Conservation (phyloP, 2,329 filamentous ascomycete species). For the Colletotrichum sp. region DNA sequence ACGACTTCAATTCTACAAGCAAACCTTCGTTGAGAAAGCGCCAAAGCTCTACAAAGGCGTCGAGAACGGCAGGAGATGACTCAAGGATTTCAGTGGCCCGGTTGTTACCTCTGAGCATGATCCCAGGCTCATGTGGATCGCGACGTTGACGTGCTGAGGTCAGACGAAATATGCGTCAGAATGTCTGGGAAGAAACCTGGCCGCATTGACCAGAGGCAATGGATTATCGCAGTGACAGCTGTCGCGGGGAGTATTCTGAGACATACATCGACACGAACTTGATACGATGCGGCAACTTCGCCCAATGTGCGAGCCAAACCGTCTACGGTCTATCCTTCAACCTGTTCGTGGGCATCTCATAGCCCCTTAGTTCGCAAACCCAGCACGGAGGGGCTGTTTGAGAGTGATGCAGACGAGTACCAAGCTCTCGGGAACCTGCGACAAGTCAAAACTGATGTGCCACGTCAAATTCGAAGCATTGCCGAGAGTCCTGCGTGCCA, state of each 20-base stretch:
- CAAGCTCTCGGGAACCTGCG: neutral
- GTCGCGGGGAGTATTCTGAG: neutral
- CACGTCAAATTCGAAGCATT: neutral
- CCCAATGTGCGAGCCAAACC: no score
- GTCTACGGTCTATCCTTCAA: neutral
- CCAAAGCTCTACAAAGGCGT: neutral
- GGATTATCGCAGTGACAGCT: slow-evolving; percentile 1
- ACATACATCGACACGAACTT: slow-evolving; percentile 4
- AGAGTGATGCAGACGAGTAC: neutral
- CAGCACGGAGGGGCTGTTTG: neutral
- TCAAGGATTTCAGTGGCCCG: neutral
- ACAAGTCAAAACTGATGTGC: neutral
- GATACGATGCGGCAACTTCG: neutral
- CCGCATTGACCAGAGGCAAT: neutral
- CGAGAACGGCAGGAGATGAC: neutral
- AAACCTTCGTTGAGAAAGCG: neutral
- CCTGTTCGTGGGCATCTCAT: neutral
- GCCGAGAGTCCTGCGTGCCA: neutral
- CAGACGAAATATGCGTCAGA: neutral
- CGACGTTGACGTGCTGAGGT: neutral
- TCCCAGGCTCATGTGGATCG: neutral
- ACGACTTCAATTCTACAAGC: neutral
- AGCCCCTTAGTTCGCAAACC: neutral
- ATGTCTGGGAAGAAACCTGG: neutral
- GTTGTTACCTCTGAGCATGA: neutral